phyloP scores from a whole-genome alignment of 257 asterid species.

The Vinca minor region DNA sequence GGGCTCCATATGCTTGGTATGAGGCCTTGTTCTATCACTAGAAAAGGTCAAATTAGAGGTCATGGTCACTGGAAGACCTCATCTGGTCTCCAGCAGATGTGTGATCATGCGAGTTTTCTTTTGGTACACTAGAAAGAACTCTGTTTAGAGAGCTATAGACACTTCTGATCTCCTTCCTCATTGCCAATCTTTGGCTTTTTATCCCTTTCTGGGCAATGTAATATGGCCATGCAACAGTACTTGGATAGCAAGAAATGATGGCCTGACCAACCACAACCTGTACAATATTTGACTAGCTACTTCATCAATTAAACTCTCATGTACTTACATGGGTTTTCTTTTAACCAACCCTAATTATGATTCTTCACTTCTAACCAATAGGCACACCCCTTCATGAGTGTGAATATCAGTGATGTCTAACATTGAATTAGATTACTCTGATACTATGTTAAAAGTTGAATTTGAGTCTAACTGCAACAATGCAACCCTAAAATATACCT shows the following conservation, averaged over 20 bases:
- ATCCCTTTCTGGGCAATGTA: not conserved
- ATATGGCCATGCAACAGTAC: not conserved
- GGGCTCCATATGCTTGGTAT: not conserved
- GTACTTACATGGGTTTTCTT: not conserved
- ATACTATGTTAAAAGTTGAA: too few species aligned
- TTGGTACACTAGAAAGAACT: not conserved
- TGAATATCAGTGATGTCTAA: too few species aligned
- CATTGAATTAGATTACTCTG: too few species aligned
- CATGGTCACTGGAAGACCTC: not conserved
- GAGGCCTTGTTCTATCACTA: not conserved
- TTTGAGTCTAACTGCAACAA: too few species aligned
- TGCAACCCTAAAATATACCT: too few species aligned
- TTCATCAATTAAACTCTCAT: not conserved
- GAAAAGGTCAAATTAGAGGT: conserved; percentile 6
- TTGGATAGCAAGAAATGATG: not conserved
- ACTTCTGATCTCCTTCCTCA: not conserved
- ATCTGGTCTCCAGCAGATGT: not conserved
- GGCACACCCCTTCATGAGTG: too few species aligned
- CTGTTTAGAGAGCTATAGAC: not conserved
- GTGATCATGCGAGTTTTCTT: conserved; percentile 3
- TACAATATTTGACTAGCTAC: not conserved
- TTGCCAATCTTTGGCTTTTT: not conserved
- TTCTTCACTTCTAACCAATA: too few species aligned
- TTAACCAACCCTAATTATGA: not conserved
- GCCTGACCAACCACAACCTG: not conserved